Evolutionary conservation across 345 rosid genomes (phyloP).

Genomic region (Populus euphratica): DNA sequence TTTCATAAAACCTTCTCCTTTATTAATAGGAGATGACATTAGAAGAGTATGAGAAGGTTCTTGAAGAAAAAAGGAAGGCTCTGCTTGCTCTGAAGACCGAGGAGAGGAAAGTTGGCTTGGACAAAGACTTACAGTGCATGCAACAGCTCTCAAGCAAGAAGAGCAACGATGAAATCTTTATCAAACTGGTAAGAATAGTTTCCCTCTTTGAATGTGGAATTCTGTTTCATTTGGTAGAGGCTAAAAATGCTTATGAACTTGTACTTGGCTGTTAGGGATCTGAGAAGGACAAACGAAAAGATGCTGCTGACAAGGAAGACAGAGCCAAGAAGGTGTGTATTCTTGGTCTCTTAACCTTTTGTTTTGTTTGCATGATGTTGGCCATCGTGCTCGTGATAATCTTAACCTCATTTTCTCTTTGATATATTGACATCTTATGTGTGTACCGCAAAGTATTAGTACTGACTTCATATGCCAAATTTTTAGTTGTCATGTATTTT

Average conservation of each 20-base stretch:
- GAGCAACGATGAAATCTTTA: conserved; percentile 68
- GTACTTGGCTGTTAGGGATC: conserved; percentile 53
- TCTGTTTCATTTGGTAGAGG: background rate
- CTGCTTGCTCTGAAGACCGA: conserved; percentile 55
- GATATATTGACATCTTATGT: background rate
- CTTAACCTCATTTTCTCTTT: background rate
- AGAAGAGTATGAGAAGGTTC: conserved; percentile 90
- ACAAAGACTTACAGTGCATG: conserved; percentile 75
- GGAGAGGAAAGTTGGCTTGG: conserved; percentile 77
- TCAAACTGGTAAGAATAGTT: conserved; percentile 63
- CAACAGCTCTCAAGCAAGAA: conserved; percentile 87
- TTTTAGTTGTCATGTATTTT: background rate
- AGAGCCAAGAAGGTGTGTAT: conserved; percentile 69
- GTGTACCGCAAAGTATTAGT: background rate
- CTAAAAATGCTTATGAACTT: background rate
- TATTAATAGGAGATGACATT: conserved; percentile 79
- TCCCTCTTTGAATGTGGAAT: background rate
- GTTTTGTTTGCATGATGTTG: background rate
- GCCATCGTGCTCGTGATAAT: background rate
- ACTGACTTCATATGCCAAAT: background rate
- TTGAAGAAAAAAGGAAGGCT: conserved; percentile 77
- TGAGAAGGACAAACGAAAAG: conserved; percentile 92
- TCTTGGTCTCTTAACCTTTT: background rate
- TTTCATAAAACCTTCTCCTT: background rate
- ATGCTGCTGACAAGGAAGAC: conserved; percentile 88